These are phyloP conservation scores for Secale cereale DNA, from an alignment of 176 grass and related monocot species.

Conservation along the genomic window DNA sequence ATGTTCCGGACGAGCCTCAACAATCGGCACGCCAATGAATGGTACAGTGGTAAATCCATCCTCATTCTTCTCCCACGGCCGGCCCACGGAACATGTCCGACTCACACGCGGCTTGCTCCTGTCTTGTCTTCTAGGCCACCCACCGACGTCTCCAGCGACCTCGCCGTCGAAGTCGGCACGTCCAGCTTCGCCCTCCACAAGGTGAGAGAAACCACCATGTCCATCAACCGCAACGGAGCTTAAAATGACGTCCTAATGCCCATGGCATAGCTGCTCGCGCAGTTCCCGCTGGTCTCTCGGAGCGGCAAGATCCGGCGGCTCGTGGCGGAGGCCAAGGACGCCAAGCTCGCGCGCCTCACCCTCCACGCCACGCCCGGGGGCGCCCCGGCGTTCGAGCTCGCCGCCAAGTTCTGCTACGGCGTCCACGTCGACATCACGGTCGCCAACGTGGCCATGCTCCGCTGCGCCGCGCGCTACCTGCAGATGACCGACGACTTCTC, in stretches of 20 bases:
- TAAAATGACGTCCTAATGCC: slow-evolving; percentile 29
- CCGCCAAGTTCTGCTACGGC: slow-evolving; percentile 92
- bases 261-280: slow-evolving; percentile 54
- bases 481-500: slow-evolving; percentile 87
- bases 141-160: slow-evolving; percentile 94
- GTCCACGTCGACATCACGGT: slow-evolving; percentile 65
- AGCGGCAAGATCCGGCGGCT: slow-evolving; percentile 87
- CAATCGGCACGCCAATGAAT: slow-evolving; percentile 73
- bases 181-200: slow-evolving; percentile 97
- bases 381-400: slow-evolving; percentile 74
- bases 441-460: slow-evolving; percentile 69
- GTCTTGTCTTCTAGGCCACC: slow-evolving; percentile 64
- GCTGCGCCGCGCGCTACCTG: slow-evolving; percentile 76
- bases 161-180: slow-evolving; percentile 79
- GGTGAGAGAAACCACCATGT: slow-evolving; percentile 40
- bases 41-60: slow-evolving; percentile 25
- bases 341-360: slow-evolving; percentile 56
- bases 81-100: background rate
- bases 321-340: slow-evolving; percentile 64
- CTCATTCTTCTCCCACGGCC: background rate
- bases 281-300: slow-evolving; percentile 94
- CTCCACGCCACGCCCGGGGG: slow-evolving; percentile 68
- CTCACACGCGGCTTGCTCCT: background rate
- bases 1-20: slow-evolving; percentile 65
- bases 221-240: background rate